Evolutionary conservation across 139 green algal species (phyloP).

Genomic region (Micromonas pusilla): DNA sequence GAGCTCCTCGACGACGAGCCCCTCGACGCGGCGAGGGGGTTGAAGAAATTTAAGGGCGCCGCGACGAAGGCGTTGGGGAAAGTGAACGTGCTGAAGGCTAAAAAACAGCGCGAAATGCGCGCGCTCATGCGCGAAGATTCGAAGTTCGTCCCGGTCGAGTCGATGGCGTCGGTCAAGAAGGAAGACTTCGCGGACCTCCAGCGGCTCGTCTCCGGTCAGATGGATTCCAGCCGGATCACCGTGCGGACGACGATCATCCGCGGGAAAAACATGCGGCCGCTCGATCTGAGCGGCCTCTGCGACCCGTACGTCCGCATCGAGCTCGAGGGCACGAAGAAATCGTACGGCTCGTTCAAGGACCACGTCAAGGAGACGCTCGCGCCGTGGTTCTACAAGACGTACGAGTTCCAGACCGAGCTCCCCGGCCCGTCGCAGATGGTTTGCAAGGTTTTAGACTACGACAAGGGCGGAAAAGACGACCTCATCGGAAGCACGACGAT

Average conservation of each 20-base stretch:
- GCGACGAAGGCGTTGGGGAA: neutral
- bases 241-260: neutral
- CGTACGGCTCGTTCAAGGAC: neutral
- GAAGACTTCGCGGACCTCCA: slow-evolving; percentile 4
- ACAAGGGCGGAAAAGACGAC: slow-evolving; percentile 1
- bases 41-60: neutral
- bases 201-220: neutral
- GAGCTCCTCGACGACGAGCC: neutral
- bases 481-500: neutral
- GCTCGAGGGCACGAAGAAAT: neutral
- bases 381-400: slow-evolving; percentile 20
- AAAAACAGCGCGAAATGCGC: neutral
- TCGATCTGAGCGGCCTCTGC: neutral
- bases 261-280: slow-evolving; percentile 4
- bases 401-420: slow-evolving; percentile 7
- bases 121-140: neutral
- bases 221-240: neutral
- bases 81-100: neutral
- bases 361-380: slow-evolving; percentile 1
- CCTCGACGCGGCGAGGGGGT: neutral
- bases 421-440: slow-evolving; percentile 1
- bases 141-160: neutral
- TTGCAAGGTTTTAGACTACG: slow-evolving; percentile 7
- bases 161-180: neutral
- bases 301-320: slow-evolving; percentile 10